Percentiles rank a stretch among this genome's conserved stretches.
phyloP scores from a whole-genome alignment of 805 yeast species.

The Suhomyces vadensis region DNA sequence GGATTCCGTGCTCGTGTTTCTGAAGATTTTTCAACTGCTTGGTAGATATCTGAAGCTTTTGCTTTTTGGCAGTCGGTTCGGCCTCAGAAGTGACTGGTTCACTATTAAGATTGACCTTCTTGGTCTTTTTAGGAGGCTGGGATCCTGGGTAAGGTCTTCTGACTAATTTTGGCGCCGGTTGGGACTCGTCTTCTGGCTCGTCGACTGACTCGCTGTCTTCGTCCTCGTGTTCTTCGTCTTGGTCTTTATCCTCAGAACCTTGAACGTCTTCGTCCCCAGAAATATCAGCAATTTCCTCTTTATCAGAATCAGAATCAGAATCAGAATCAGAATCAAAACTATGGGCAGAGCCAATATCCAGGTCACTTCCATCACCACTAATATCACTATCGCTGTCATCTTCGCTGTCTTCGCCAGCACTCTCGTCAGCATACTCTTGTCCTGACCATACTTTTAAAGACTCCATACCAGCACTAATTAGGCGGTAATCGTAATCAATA shows the following conservation, averaged over 20 bases:
- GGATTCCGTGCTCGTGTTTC: conserved; percentile 63
- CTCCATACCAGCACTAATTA: conserved; percentile 84
- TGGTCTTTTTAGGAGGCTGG: conserved; percentile 6
- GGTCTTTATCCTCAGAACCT: conserved; percentile 10
- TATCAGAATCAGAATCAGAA: background rate
- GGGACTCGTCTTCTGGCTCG: conserved; percentile 14
- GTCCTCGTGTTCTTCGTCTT: conserved; percentile 12
- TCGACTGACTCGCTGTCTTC: conserved; percentile 13
- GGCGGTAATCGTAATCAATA: conserved; percentile 75
- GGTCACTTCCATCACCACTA: conserved; percentile 12
- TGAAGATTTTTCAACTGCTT: conserved; percentile 51
- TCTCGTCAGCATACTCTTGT: conserved; percentile 20
- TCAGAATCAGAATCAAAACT: no score
- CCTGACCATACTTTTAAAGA: conserved; percentile 73
- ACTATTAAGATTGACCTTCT: conserved; percentile 4
- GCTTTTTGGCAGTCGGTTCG: conserved; percentile 31
- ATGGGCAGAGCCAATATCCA: no score
- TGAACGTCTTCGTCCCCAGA: conserved; percentile 13
- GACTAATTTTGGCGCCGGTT: background rate
- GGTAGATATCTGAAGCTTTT: conserved; percentile 33
- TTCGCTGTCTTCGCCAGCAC: conserved; percentile 18
- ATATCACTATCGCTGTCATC: conserved; percentile 24
- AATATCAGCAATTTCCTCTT: background rate
- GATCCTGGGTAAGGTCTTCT: conserved; percentile 13
- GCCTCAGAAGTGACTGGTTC: conserved; percentile 12